Evolutionary conservation across 2,329 filamentous ascomycete species (phyloP), one percentile per base, ranked within the genome.

Genomic region (Verticillium tricorpus): DNA sequence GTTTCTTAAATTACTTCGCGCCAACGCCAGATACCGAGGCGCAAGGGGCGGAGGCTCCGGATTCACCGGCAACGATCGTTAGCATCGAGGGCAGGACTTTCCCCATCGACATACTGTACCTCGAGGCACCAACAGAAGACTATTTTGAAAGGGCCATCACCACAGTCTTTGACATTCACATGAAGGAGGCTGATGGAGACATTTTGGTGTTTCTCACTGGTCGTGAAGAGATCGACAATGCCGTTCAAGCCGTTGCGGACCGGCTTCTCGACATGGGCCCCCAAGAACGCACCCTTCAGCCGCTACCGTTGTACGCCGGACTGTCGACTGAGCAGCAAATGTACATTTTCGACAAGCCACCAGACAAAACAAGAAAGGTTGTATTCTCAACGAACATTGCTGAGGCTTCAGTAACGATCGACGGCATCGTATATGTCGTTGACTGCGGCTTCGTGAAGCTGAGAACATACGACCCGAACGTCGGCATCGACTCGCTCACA

Each of bases 311-410:
- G 0, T 98, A 96, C 72, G 92, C 95, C 5, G 95, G 94, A 2
- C 83, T 98, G 6, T 87, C 92, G 2, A 92, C 90, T 9, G 93
- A 97, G 66, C 89, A 97, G 70, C 95, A 98, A 72, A 94, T 97
- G 87, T 93, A 93, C 67, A 90, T 98, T 50, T 98, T 98, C 72
- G 92, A 97, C 69, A 87, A 90, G 60, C 80, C 93, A 2, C 87
- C 91, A 0, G 88, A 91, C 64, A 89, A 93, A 63, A 93, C 89
- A 1, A 85, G 95, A 52, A 98, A 98, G 72, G 90, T 97, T 45
- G 91, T 99, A 39, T 89, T 97, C 67, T 90, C 92, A 4, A 98
- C 95, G 62, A 98, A 98, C 72, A 97, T 98, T 66, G 93, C 95
- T 14, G 95, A 99, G 78, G 94, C 95, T 5, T 97, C 92, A 1